Percentiles rank a stretch among this genome's conserved stretches.
Conservation (phyloP, 1,139 yeast genomes). For the Blastobotrys persicus region DNA sequence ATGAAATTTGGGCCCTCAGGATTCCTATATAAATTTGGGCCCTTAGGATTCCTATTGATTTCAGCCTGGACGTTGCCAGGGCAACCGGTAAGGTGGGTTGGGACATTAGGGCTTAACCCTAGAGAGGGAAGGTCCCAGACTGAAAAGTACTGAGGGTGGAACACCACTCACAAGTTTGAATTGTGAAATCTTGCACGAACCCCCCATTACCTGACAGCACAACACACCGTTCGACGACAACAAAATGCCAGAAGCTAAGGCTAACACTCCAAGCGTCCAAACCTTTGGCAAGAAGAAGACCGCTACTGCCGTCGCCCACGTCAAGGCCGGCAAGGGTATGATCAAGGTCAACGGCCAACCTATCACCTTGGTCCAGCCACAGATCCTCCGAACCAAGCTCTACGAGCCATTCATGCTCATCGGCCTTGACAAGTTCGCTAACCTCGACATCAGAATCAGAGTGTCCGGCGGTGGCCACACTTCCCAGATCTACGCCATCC, state of each 20-base stretch:
- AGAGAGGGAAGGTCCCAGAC: background rate
- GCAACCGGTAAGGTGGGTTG: too few relatives aligned
- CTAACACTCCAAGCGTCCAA: slow-evolving; percentile 17
- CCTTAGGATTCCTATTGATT: too few relatives aligned
- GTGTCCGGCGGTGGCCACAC: slow-evolving; percentile 99
- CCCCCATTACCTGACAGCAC: slow-evolving; percentile 7
- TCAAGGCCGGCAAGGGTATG: slow-evolving; percentile 98
- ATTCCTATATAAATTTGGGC: too few relatives aligned
- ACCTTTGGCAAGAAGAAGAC: slow-evolving; percentile 99
- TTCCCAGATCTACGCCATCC: slow-evolving; percentile 98
- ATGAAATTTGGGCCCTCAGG: too few relatives aligned
- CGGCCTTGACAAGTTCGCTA: slow-evolving; percentile 98
- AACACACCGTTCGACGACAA: slow-evolving; percentile 9
- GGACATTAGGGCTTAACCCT: slow-evolving; percentile 8
- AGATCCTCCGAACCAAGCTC: slow-evolving; percentile 96
- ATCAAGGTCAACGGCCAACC: slow-evolving; percentile 99
- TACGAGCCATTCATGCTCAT: slow-evolving; percentile 98
- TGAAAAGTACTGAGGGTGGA: slow-evolving; percentile 5
- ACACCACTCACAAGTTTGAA: background rate
- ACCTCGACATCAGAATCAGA: slow-evolving; percentile 97
- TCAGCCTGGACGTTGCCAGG: too few relatives aligned
- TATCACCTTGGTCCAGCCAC: slow-evolving; percentile 98
- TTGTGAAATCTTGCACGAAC: slow-evolving; percentile 8
- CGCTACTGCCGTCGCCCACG: slow-evolving; percentile 99
- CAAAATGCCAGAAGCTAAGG: slow-evolving; percentile 16